phyloP scores from a whole-genome alignment of 352 stramenopile genomes.

The Elongisporangium undulatum region DNA sequence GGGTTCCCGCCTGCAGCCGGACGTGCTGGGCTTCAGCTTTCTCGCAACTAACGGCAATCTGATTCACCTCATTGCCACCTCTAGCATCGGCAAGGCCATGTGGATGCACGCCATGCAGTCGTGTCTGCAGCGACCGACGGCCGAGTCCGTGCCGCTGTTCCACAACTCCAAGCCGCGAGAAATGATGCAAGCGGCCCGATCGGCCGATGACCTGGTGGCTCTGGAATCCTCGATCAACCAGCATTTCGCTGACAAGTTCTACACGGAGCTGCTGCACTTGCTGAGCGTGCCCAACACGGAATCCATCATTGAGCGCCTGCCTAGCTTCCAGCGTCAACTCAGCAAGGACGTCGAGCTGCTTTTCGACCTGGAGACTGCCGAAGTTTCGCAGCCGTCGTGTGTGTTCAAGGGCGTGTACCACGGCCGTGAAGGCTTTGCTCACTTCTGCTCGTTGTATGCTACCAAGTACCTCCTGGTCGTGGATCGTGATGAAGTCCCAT shows the following conservation, averaged over 20 bases:
- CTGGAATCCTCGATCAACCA: conserved; percentile 63
- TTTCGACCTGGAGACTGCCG: conserved; percentile 79
- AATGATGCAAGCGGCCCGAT: conserved; percentile 22
- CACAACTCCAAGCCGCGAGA: conserved; percentile 30
- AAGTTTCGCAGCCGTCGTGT: conserved; percentile 67
- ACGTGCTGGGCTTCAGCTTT: conserved; percentile 80
- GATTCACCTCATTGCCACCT: conserved; percentile 81
- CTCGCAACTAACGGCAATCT: conserved; percentile 79
- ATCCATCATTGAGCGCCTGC: conserved; percentile 48
- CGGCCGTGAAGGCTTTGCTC: conserved; percentile 78
- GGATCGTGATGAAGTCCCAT: conserved; percentile 39
- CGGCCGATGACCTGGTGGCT: conserved; percentile 41
- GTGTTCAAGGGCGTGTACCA: conserved; percentile 89
- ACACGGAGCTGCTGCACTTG: conserved; percentile 53
- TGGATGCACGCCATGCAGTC: conserved; percentile 82
- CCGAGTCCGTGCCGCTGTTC: conserved; percentile 33
- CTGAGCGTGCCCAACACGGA: conserved; percentile 35
- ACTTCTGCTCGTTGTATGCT: conserved; percentile 75
- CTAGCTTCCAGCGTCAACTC: conserved; percentile 69
- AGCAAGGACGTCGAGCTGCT: conserved; percentile 83
- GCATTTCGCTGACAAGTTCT: conserved; percentile 67
- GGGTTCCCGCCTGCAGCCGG: conserved; percentile 71
- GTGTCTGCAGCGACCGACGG: conserved; percentile 45
- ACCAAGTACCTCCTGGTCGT: conserved; percentile 74
- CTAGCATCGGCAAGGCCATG: conserved; percentile 70